phyloP scores from a whole-genome alignment of 164 flowering plant species.

The Buxus sempervirens region DNA sequence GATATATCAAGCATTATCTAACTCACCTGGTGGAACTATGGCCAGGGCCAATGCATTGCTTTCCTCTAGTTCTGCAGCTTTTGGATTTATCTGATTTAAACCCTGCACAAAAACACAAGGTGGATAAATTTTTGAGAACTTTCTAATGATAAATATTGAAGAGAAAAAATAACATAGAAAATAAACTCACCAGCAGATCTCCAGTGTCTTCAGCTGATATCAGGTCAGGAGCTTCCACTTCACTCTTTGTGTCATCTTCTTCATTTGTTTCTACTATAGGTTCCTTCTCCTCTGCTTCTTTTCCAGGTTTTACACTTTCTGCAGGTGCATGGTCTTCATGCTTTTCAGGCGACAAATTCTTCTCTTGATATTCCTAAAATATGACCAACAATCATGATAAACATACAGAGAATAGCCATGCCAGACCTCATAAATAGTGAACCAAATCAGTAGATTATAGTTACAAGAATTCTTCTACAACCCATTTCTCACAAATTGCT shows the following conservation, averaged over 20 bases:
- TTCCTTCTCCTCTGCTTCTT: slow-evolving; percentile 35
- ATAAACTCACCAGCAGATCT: slow-evolving; percentile 62
- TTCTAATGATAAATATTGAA: neutral
- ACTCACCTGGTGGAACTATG: slow-evolving; percentile 68
- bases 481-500: neutral
- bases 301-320: slow-evolving; percentile 35
- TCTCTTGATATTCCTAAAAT: slow-evolving; percentile 54
- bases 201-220: slow-evolving; percentile 38
- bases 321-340: slow-evolving; percentile 38
- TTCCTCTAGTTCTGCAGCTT: slow-evolving; percentile 69
- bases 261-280: slow-evolving; percentile 34
- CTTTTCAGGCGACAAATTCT: slow-evolving; percentile 25
- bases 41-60: slow-evolving; percentile 94
- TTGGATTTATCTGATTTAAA: slow-evolving; percentile 65
- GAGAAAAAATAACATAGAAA: neutral
- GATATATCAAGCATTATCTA: neutral
- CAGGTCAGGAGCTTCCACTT: slow-evolving; percentile 40
- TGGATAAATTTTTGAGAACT: neutral
- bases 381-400: slow-evolving; percentile 3
- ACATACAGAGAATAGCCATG: neutral
- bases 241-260: slow-evolving; percentile 40
- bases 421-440: neutral
- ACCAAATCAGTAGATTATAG: neutral
- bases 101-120: slow-evolving; percentile 46
- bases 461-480: neutral